Conservation (phyloP, 768 basidiomycete genomes). For the Leucosporidium yakuticum region DNA sequence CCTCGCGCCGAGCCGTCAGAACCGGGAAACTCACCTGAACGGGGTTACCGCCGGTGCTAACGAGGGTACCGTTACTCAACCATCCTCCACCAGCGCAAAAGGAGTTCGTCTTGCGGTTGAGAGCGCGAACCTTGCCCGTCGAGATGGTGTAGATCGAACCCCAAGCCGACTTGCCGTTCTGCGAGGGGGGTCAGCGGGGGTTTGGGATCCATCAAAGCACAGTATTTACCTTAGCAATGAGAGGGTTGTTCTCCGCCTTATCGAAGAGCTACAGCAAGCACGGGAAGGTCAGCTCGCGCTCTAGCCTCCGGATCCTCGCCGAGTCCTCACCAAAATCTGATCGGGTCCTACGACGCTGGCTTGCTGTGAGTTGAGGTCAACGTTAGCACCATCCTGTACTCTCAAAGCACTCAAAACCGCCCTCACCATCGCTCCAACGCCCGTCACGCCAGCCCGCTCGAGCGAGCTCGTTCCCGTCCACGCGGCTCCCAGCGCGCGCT, state of each 20-base stretch:
- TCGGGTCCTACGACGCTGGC: conserved; percentile 23
- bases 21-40: conserved; percentile 14
- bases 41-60: conserved; percentile 38
- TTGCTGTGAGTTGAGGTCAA: neutral
- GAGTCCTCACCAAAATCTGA: conserved; percentile 18
- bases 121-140: conserved; percentile 43
- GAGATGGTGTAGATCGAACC: conserved; percentile 30
- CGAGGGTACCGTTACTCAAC: conserved; percentile 40
- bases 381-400: neutral
- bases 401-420: neutral
- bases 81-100: conserved; percentile 41
- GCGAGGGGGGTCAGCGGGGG: no score
- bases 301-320: neutral
- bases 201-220: neutral
- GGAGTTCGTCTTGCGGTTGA: conserved; percentile 68
- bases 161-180: conserved; percentile 29
- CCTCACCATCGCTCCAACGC: conserved; percentile 23
- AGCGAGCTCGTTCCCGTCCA: conserved; percentile 7
- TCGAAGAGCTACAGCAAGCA: conserved; percentile 23
- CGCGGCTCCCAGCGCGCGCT: neutral
- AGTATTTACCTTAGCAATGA: conserved; percentile 11
- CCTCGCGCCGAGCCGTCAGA: conserved; percentile 4
- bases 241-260: conserved; percentile 35
- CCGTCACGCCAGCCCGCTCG: neutral
- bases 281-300: neutral